phyloP scores from a whole-genome alignment of 1,284 basidiomycete genomes.

The Pyrrhoderma lamaoense region DNA sequence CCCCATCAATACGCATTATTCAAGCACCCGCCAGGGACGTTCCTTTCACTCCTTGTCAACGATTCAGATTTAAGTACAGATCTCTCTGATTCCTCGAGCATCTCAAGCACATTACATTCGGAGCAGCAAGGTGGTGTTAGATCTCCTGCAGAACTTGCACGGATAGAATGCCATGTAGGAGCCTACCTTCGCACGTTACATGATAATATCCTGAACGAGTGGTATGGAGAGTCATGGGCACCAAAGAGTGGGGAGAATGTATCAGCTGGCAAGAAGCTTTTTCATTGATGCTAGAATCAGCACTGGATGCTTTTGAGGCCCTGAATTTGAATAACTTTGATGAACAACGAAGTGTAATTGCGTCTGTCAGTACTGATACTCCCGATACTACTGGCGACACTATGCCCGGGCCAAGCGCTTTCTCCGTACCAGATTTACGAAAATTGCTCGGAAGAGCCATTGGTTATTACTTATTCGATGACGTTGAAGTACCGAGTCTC shows the following conservation, averaged over 20 bases:
- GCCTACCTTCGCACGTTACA: constrained; percentile 54
- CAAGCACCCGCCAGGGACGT: constrained; percentile 29
- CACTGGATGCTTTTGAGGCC: constrained; percentile 34
- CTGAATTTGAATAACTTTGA: constrained; percentile 14
- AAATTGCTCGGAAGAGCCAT: constrained; percentile 55
- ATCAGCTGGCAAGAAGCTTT: constrained; percentile 73
- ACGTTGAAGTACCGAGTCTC: constrained; percentile 60
- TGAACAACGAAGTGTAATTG: neutral
- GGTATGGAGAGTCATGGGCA: constrained; percentile 48
- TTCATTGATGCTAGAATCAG: constrained; percentile 45
- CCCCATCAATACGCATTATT: constrained; percentile 37
- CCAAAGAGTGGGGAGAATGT: constrained; percentile 30
- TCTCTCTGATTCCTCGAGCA: too few relatives aligned
- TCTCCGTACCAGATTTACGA: constrained; percentile 42
- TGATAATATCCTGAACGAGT: constrained; percentile 51
- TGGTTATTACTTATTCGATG: constrained; percentile 65
- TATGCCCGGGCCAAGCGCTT: constrained; percentile 9
- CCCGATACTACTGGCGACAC: too few relatives aligned
- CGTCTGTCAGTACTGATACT: too few relatives aligned
- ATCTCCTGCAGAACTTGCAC: neutral
- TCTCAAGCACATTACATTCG: too few relatives aligned
- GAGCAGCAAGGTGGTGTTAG: neutral
- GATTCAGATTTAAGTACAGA: constrained; percentile 22
- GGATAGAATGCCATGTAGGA: constrained; percentile 46
- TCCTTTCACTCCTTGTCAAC: constrained; percentile 29